Evolutionary conservation across 306 rosid genomes (phyloP), one percentile per base, ranked within the genome.

Genomic region (Citrullus mucosospermus): DNA sequence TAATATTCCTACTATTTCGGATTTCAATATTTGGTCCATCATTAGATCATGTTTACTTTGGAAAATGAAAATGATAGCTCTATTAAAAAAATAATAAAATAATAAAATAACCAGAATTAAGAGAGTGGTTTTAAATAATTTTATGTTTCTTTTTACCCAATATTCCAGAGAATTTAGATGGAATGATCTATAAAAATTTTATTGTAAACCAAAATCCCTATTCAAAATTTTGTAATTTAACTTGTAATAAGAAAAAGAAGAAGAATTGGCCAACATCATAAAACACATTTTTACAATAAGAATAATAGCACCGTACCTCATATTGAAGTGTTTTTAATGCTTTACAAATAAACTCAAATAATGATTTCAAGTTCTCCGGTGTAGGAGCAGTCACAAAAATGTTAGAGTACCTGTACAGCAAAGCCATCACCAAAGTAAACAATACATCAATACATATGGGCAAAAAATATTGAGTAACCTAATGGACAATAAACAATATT

Each of bases 311-410:
- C 7, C 4, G 68, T 89, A 94, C 98, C 98, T 94, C 89, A 84
- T 89, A 92, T 39, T 92, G 92, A 77, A 94, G 93, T 78, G 85
- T 86, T 36, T 85, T 83, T 28, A 94, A 81, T 79, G 97, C 98
- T 83, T 89, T 84, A 86, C 95, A 87, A 80, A 90, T 84, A 87
- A 94, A 94, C 28, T 92, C 92, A 72, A 94, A 94, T 83, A 94
- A 85, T 32, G 97, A 90, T 80, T 85, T 92, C 85, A 92, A 83
- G 84, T 94, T 94, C 84, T 92, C 98, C 2, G 96, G 97, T 84
- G 90, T 89, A 18, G 98, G 98, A 53, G 97, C 96, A 69, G 98
- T 94, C 22, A 94, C 98, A 87, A 83, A 94, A 84, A 94, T 88
- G 85, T 90, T 92, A 55, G 98, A 91, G 82, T 87, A 94, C 90